Conservation (phyloP, 2,329 filamentous ascomycete species). For the Stromatinia cepivora region DNA sequence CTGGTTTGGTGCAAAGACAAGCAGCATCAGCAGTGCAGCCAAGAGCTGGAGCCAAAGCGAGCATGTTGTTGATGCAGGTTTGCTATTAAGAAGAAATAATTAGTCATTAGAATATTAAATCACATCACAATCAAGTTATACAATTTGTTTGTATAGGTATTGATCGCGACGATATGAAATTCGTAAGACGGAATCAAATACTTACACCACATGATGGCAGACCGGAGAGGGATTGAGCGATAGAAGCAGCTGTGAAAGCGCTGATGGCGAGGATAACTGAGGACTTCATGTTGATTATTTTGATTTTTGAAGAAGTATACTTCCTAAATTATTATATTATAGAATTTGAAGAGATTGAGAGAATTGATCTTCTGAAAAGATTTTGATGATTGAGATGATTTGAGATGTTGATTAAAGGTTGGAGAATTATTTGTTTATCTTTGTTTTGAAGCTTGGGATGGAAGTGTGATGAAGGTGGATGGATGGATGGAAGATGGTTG, state of each 20-base stretch:
- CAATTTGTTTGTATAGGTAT: neutral
- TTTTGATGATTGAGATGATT: neutral
- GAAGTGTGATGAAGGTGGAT: neutral
- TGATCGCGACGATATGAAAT: neutral
- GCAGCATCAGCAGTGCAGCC: constrained; percentile 44
- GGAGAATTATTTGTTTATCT: neutral
- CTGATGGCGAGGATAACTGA: constrained; percentile 34
- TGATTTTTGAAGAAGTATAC: neutral
- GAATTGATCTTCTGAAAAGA: neutral
- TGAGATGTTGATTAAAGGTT: constrained; percentile 4
- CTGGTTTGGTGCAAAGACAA: constrained; percentile 48
- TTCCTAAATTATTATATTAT: neutral
- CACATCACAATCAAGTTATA: neutral
- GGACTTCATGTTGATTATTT: constrained; percentile 39
- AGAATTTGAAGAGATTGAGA: constrained; percentile 2
- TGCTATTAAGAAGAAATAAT: constrained; percentile 32
- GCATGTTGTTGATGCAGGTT: constrained; percentile 50
- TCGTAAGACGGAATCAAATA: constrained; percentile 8
- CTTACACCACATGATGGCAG: constrained; percentile 42
- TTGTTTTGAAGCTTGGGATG: neutral
- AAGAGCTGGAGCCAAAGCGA: constrained; percentile 44
- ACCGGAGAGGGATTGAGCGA: constrained; percentile 32
- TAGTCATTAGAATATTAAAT: constrained; percentile 24
- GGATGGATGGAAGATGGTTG: neutral
- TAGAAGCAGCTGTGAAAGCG: constrained; percentile 33